These are phyloP conservation scores for Ceratobasidium sp. DNA, from an alignment of 1,284 basidiomycete species.

Conservation along the genomic window DNA sequence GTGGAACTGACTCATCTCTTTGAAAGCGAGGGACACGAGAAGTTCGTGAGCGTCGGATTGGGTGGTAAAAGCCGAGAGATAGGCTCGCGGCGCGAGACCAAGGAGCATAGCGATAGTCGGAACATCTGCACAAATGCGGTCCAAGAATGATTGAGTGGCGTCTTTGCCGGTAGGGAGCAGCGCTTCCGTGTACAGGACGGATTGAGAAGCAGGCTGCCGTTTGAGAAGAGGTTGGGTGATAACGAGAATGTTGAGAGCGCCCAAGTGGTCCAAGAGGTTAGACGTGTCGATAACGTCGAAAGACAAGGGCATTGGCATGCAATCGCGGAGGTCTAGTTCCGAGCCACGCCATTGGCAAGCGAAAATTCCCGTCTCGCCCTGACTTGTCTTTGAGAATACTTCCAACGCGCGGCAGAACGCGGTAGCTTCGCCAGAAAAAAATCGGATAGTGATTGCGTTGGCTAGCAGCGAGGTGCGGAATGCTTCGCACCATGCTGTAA, in stretches of 20 bases:
- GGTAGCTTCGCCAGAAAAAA: conserved; percentile 18
- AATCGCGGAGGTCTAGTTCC: conserved; percentile 55
- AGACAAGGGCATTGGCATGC: conserved; percentile 49
- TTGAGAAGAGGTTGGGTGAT: conserved; percentile 28
- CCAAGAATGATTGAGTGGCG: background rate
- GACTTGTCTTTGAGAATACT: background rate
- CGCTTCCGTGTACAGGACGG: conserved; percentile 25
- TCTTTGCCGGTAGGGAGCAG: background rate
- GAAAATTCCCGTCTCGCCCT: conserved; percentile 51
- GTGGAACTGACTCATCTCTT: background rate
- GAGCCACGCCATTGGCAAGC: conserved; percentile 59
- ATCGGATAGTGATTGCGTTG: conserved; percentile 19
- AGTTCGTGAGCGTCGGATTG: conserved; percentile 19
- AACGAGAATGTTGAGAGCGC: conserved; percentile 6
- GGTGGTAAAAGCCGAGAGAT: conserved; percentile 12
- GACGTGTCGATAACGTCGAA: conserved; percentile 71
- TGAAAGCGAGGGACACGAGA: background rate
- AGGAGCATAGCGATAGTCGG: conserved; percentile 12
- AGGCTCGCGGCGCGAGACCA: conserved; percentile 26
- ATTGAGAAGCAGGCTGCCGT: background rate
- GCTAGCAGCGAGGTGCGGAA: conserved; percentile 51
- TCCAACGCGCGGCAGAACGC: background rate
- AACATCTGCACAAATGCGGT: conserved; percentile 1
- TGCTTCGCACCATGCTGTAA: conserved; percentile 58
- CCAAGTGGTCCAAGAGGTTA: conserved; percentile 65